Evolutionary conservation across 805 yeast species (phyloP).

Genomic region (Candida anglica): DNA sequence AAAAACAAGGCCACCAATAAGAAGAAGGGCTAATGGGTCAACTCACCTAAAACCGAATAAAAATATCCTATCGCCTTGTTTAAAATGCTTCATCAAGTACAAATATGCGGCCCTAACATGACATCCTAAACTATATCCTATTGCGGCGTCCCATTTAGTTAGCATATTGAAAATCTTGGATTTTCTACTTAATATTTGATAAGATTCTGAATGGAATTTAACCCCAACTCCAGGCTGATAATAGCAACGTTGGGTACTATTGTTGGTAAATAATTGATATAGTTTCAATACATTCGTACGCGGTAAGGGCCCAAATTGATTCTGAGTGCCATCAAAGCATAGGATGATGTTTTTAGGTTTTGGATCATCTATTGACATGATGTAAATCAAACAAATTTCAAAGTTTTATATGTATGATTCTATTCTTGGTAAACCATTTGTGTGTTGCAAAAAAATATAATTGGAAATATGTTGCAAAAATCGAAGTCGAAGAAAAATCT

Average conservation of each 20-base stretch:
- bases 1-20: conserved; percentile 1
- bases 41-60: conserved; percentile 53
- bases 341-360: conserved; percentile 41
- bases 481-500: no score
- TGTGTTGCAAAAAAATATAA: no score
- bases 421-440: neutral
- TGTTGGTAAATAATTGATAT: conserved; percentile 48
- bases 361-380: no score
- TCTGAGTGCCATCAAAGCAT: conserved; percentile 63
- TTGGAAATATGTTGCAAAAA: no score
- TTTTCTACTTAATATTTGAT: conserved; percentile 11
- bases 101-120: conserved; percentile 58
- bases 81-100: conserved; percentile 47
- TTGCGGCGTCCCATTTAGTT: conserved; percentile 35
- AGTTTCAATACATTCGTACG: conserved; percentile 52
- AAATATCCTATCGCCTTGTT: conserved; percentile 47
- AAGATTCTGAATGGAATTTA: conserved; percentile 37
- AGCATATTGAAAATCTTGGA: conserved; percentile 11
- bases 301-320: conserved; percentile 53
- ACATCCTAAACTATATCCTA: conserved; percentile 51
- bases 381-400: no score
- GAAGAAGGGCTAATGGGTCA: conserved; percentile 1
- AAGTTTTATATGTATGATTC: no score
- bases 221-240: conserved; percentile 71
- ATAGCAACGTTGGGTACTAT: conserved; percentile 48